Conservation (phyloP, 2,329 filamentous ascomycete species). For the Xenosphaeropsis pyriputrescens region DNA sequence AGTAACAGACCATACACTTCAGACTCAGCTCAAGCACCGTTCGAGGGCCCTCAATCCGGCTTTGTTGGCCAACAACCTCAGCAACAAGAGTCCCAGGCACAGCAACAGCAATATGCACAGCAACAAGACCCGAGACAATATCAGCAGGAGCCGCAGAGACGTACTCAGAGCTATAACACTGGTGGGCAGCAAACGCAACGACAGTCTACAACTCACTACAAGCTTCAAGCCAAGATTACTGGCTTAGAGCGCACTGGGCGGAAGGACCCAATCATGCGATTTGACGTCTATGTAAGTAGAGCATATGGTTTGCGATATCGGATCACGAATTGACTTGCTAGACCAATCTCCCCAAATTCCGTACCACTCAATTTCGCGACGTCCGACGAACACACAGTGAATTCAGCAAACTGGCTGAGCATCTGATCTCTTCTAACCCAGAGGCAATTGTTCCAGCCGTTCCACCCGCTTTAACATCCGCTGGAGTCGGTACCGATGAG, state of each 20-base stretch:
- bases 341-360: constrained; percentile 97
- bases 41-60: constrained; percentile 17
- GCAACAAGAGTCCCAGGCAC: constrained; percentile 7
- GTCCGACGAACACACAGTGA: constrained; percentile 91
- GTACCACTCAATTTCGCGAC: constrained; percentile 96
- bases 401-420: constrained; percentile 90
- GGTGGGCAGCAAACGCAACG: constrained; percentile 21
- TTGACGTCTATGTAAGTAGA: constrained; percentile 80
- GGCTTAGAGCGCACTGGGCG: constrained; percentile 84
- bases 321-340: constrained; percentile 22
- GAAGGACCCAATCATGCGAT: constrained; percentile 88
- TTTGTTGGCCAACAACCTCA: constrained; percentile 8
- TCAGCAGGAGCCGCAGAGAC: no score
- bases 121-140: no score
- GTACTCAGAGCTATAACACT: constrained; percentile 16
- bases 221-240: constrained; percentile 88
- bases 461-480: constrained; percentile 84
- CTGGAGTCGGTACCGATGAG: constrained; percentile 89
- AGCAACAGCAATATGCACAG: constrained; percentile 15
- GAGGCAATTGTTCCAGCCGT: constrained; percentile 90
- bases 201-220: constrained; percentile 52
- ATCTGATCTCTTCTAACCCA: constrained; percentile 93
- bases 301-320: not conserved
- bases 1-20: constrained; percentile 13
- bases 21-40: constrained; percentile 11